Base-by-base conservation (phyloP, 768 basidiomycete genomes). In the Pholiota conissans region DNA sequence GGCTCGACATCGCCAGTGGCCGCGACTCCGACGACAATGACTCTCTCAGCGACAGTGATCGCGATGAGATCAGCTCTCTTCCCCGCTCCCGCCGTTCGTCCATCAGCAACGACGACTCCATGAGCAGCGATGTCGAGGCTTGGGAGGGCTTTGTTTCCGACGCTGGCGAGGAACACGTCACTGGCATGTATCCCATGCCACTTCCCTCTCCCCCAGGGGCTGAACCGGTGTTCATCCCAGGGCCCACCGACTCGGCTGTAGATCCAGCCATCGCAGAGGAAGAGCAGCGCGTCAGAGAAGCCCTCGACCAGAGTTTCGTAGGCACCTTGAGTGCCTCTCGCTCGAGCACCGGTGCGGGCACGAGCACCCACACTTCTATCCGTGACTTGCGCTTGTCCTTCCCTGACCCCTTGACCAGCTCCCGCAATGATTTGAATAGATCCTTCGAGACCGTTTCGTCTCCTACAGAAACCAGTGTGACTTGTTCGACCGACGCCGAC, bases 131-230 rank as follows among this genome's bases (percentile, higher is more conserved):
- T 49, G 77, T 89, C 49, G 88, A 90, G 27, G 84, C 82, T 1
- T 92, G 90, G 90, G 89, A 90, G 65, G 90, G 90, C 50, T 78
- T 89, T 61, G 81, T 85, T 57, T 86, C 88, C 48, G 86, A 85
- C 64, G 77, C 73, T 61, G 74, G 78, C 42, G 86, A 84, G 56
- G 61, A 64, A 40, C 49, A 63, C 58, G 63, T 66, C 56, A 61
- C 61, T 65, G 71, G 69, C 69, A 71, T 71, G 67, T 73, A 74
- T 64, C 62, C 70, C 45, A 59, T 65, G 57, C 66, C 73, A 58
- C 58, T 60, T 39, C 59, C 69, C 63, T 66, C 68, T 63, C 68
- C 67, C 52, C 60, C 65, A 50, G 64, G 63, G 57, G 58, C 72
- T 68, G 73, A 73, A 66, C 67, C 62, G 47, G 60, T 66, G 57